Evolutionary conservation across 2,329 filamentous ascomycete species (phyloP), one percentile per base, ranked within the genome.

Genomic region (Thermothelomyces thermophilus): DNA sequence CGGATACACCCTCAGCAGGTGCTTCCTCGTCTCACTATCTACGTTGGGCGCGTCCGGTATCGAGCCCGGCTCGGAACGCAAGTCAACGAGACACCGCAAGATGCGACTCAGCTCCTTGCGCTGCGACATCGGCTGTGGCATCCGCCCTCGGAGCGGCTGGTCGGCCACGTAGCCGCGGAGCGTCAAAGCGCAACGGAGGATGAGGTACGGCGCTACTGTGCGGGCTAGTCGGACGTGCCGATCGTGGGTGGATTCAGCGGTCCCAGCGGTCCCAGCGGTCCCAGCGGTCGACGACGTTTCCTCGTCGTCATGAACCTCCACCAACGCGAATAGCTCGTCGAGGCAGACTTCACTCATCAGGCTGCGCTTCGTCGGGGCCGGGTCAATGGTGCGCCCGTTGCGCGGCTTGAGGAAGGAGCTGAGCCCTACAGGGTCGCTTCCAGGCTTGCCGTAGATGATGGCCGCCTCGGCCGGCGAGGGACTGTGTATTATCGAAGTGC

Each of bases 91-190:
- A 40, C 79, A 73, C 42, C 72, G 69, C 16, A 97, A 71, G 20
- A 90, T 75, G 61, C 87, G 85, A 4, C 86, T 64, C 10, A 98
- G 70, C 63, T 95, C 93, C 54, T 79, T 83, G 37, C 87, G 79
- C 62, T 95, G 87, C 8, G 82, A 84, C 5, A 88, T 73, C 0
- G 91, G 91, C 64, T 93, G 87, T 4, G 93, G 93, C 82, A 94
- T 93, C 43, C 83, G 79, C 0, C 93, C 90, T 13, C 93, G 78
- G 17, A 98, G 73, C 1, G 91, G 90, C 63, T 96, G 91, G 65
- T 98, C 93, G 3, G 90, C 87, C 40, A 94, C 83, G 63, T 95
- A 97, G 1, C 84, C 76, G 49, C 88, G 83, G n/a, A 97, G 70
- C 0, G 87, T 83, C 14, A 95, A 73, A 0, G 87, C 89, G 11